Conservation (phyloP, 441 rosid species). For the Corymbia calophylla region DNA sequence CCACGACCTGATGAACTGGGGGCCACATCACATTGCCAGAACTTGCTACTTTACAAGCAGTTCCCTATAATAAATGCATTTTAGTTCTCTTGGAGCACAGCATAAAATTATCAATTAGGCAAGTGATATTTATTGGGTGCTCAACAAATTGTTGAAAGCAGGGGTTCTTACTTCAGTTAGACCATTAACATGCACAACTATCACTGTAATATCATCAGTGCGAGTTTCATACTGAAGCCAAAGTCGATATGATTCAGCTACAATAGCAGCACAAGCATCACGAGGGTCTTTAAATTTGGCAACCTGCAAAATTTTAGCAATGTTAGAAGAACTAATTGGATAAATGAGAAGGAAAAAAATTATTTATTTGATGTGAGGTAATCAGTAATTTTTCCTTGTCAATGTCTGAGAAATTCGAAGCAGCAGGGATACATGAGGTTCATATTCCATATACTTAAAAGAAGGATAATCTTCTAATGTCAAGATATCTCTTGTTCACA, state of each 20-base stretch:
- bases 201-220: slow-evolving; percentile 97
- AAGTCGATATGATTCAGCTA: slow-evolving; percentile 97
- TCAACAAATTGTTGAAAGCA: background rate
- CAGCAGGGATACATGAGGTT: background rate
- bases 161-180: slow-evolving; percentile 52
- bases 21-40: slow-evolving; percentile 36
- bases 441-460: background rate
- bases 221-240: slow-evolving; percentile 99
- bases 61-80: slow-evolving; percentile 32
- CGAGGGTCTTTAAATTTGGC: slow-evolving; percentile 95
- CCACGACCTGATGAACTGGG: slow-evolving; percentile 74
- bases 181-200: slow-evolving; percentile 89
- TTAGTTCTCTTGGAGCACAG: background rate
- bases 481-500: background rate
- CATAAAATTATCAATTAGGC: background rate
- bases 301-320: slow-evolving; percentile 43
- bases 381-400: background rate
- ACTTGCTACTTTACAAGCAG: slow-evolving; percentile 36
- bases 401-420: background rate
- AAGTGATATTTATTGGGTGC: background rate
- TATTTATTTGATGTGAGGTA: background rate
- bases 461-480: background rate
- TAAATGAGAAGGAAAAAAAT: background rate
- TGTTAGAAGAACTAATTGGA: background rate
- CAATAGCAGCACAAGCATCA: slow-evolving; percentile 99